phyloP scores from a whole-genome alignment of 345 rosid genomes.

The Luvunga scandens region DNA sequence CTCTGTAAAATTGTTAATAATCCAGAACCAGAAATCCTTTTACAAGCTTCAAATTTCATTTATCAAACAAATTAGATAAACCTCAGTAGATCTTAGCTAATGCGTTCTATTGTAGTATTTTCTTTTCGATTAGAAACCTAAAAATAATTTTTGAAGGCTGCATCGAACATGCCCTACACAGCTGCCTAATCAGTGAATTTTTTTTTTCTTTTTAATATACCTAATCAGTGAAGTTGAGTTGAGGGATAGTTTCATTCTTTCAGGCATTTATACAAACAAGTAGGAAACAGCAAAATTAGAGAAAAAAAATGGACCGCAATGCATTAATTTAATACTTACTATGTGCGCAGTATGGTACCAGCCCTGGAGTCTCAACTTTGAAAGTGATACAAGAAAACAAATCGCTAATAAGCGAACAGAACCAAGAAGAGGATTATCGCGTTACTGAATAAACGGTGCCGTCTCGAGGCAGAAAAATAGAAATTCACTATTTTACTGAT shows the following conservation, averaged over 20 bases:
- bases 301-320: not conserved
- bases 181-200: not conserved
- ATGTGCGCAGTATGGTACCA: not conserved
- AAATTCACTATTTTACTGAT: no score
- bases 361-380: not conserved
- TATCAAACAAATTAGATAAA: not conserved
- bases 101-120: not conserved
- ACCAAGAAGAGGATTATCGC: not conserved
- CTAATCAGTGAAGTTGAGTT: not conserved
- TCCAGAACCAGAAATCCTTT: not conserved
- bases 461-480: no score
- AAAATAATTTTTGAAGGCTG: not conserved
- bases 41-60: not conserved
- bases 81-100: not conserved
- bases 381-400: not conserved
- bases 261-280: conserved; percentile 3
- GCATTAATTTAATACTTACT: not conserved
- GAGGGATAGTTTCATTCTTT: not conserved
- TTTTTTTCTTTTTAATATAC: no score
- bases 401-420: not conserved
- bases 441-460: no score
- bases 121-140: not conserved
- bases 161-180: not conserved
- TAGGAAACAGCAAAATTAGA: not conserved
- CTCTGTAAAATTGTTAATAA: not conserved